Percentiles rank a stretch among this genome's conserved stretches.
phyloP scores from a whole-genome alignment of 495 filamentous ascomycete genomes.

The Echria macrotheca region DNA sequence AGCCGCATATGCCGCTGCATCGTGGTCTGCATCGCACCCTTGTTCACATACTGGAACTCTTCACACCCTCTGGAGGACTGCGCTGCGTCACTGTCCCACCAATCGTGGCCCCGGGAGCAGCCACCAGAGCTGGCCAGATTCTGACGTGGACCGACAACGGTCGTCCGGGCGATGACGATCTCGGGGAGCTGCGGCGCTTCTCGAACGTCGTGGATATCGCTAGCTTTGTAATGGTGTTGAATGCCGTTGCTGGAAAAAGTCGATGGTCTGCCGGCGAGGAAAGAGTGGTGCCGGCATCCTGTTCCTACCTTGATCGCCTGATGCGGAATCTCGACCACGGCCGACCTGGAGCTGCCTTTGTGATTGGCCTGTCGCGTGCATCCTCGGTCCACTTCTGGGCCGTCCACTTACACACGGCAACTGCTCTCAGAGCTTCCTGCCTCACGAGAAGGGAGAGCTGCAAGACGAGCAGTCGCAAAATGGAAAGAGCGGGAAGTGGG shows the following conservation, averaged over 20 bases:
- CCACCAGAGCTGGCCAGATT: constrained; percentile 5
- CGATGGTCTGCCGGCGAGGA: too few species aligned
- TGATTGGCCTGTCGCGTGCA: not conserved
- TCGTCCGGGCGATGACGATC: not conserved
- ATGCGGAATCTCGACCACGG: too few species aligned
- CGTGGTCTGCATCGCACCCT: constrained; percentile 17
- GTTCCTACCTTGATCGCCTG: too few species aligned
- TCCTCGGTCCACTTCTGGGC: too few species aligned
- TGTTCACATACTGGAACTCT: constrained; percentile 4
- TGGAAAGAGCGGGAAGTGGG: not conserved
- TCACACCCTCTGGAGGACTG: constrained; percentile 19
- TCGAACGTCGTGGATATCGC: too few species aligned
- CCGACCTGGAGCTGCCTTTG: too few species aligned
- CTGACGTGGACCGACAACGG: constrained; percentile 21
- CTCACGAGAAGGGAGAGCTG: too few species aligned
- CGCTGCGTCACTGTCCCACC: constrained; percentile 17
- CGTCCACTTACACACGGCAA: too few species aligned
- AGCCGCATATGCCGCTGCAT: constrained; percentile 11
- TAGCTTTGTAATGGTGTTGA: not conserved
- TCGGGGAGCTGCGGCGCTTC: not conserved
- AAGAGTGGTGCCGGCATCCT: too few species aligned
- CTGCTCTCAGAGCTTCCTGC: too few species aligned
- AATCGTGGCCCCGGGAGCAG: constrained; percentile 16
- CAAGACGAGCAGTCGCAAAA: too few species aligned
- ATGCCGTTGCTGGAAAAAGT: not conserved